These are phyloP conservation scores for Hebeloma cylindrosporum DNA, from an alignment of 768 basidiomycete genomes.

Conservation along the genomic window DNA sequence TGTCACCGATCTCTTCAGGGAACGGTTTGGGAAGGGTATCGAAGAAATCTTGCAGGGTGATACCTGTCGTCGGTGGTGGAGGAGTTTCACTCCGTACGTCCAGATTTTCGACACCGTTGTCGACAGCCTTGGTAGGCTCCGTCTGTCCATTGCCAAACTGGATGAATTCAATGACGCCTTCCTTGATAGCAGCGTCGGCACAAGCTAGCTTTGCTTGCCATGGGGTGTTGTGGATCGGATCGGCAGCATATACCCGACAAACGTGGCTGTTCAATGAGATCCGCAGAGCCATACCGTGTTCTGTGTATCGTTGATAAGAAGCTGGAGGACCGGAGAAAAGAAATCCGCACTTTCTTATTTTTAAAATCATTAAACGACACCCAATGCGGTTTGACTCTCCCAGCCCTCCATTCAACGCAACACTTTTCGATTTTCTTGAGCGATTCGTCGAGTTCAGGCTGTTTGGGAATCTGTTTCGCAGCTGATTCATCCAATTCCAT, in stretches of 20 bases:
- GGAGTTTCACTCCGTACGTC: constrained; percentile 6
- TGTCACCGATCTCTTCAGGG: constrained; percentile 50
- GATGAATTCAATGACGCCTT: constrained; percentile 61
- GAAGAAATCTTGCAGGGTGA: constrained; percentile 57
- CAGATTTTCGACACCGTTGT: constrained; percentile 15
- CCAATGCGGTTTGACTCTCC: constrained; percentile 54
- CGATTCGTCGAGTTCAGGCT: constrained; percentile 18
- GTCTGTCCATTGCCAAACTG: constrained; percentile 53
- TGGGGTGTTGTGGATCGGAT: constrained; percentile 39
- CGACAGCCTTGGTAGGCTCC: constrained; percentile 27
- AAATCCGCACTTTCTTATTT: constrained; percentile 40
- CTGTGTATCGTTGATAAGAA: constrained; percentile 22
- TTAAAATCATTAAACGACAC: constrained; percentile 48
- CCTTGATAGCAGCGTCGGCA: constrained; percentile 50
- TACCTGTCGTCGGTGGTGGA: constrained; percentile 18
- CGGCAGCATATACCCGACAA: constrained; percentile 52
- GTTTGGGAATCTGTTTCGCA: constrained; percentile 12
- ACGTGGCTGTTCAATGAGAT: constrained; percentile 52
- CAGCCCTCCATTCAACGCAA: constrained; percentile 55
- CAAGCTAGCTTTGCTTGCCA: constrained; percentile 52
- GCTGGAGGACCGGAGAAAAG: background rate
- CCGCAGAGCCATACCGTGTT: constrained; percentile 56
- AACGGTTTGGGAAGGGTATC: constrained; percentile 67
- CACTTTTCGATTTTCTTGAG: constrained; percentile 50
- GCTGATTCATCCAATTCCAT: constrained; percentile 17